Percentiles rank a stretch among this genome's conserved stretches.
Conservation (phyloP, 2,329 filamentous ascomycete genomes). For the Didymella segeticola region DNA sequence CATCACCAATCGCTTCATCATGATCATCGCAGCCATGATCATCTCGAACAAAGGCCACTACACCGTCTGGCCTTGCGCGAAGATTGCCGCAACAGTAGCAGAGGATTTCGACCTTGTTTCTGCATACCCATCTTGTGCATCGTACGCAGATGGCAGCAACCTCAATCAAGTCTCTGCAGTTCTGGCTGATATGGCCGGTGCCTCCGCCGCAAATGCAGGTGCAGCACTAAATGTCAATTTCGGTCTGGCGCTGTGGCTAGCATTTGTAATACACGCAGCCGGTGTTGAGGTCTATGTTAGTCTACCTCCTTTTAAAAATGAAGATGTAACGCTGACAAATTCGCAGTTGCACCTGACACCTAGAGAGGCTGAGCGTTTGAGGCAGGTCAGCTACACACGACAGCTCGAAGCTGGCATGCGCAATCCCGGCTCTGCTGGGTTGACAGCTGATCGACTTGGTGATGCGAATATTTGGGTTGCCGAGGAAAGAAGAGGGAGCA, state of each 20-base stretch:
- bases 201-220: slow-evolving; percentile 42
- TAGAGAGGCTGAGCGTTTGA: slow-evolving; percentile 60
- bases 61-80: slow-evolving; percentile 54
- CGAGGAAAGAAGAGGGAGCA: neutral
- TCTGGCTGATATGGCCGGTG: slow-evolving; percentile 33
- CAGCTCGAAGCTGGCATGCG: slow-evolving; percentile 62
- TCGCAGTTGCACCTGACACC: slow-evolving; percentile 54
- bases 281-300: slow-evolving; percentile 54
- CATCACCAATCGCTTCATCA: slow-evolving; percentile 60
- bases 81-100: slow-evolving; percentile 53
- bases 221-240: slow-evolving; percentile 58
- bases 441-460: slow-evolving; percentile 37
- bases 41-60: slow-evolving; percentile 46
- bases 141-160: slow-evolving; percentile 48
- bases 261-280: slow-evolving; percentile 57
- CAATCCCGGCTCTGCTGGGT: slow-evolving; percentile 48
- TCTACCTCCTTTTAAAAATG: neutral
- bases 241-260: slow-evolving; percentile 62
- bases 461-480: slow-evolving; percentile 35
- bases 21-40: slow-evolving; percentile 55
- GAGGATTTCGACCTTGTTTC: slow-evolving; percentile 8
- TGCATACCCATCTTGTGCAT: slow-evolving; percentile 56
- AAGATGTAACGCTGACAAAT: neutral
- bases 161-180: slow-evolving; percentile 29
- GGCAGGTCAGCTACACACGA: slow-evolving; percentile 62